Conservation (phyloP, 345 rosid species). For the Nasturtium officinale region DNA sequence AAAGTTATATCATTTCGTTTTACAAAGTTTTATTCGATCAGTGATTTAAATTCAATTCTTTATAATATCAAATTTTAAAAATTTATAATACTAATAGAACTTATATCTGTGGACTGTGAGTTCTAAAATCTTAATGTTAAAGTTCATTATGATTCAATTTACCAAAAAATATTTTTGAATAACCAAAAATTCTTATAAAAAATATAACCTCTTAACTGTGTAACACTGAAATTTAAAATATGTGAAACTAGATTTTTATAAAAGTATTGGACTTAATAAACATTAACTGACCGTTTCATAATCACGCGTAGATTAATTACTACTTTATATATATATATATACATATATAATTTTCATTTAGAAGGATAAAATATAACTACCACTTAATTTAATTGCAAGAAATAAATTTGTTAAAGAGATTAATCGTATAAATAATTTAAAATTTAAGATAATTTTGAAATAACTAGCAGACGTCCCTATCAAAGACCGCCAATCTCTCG, state of each 20-base stretch:
- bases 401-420: not conserved
- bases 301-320: not conserved
- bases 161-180: not conserved
- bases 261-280: not conserved
- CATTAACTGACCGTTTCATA: not conserved
- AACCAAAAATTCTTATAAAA: not conserved
- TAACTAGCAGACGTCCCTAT: slow-evolving; percentile 36
- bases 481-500: slow-evolving; percentile 42
- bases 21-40: not conserved
- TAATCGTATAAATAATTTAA: not conserved
- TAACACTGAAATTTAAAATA: not conserved
- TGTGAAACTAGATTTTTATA: not conserved
- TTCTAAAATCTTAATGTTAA: no score
- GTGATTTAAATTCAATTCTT: not conserved
- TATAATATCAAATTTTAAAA: not conserved
- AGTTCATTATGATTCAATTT: not conserved
- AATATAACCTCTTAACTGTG: no score
- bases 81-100: not conserved
- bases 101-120: not conserved
- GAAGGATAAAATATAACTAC: not conserved
- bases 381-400: not conserved
- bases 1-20: not conserved
- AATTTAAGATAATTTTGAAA: slow-evolving; percentile 21
- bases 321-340: not conserved
- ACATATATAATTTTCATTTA: not conserved